Base-by-base conservation (phyloP, 441 rosid species). In the Mallotus repandus region DNA sequence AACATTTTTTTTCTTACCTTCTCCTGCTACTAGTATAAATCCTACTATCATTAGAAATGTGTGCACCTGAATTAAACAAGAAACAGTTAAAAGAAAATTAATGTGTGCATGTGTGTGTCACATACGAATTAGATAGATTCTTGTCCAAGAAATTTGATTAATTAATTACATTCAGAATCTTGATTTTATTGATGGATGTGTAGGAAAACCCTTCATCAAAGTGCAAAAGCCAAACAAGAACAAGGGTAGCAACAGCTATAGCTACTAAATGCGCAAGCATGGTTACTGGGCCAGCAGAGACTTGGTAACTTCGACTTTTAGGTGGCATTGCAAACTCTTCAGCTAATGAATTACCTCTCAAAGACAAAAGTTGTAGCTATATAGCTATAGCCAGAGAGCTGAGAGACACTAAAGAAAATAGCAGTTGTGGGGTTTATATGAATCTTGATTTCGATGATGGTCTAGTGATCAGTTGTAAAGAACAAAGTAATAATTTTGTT, bases 11-110 rank as follows among this genome's bases (percentile, higher is more conserved):
- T 22, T 29, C 29, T 63, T 67, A 85, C 92, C 90, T 85, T 88
- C 86, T 66, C 90, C 92, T 21, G 77, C 78, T 22, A 83, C 11
- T 68, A 88, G 80, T 58, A 86, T 77, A 21, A 88, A 81, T 38
- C 88, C 89, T 48, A 88, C 73, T n/a, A 79, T 75, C 92, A 86
- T 86, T n/a, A 86, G 74, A 55, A 89, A 74, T 35, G 81, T 71
- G 77, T 89, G 93, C 65, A 84, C 63, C 87, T 87, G 88, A 76
- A 64, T 41, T 22, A 32, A 14, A 4, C 8, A 11, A 35, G 4
- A 10, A 18, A 6, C 49, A 5, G 41, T 38, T 38, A 38, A 38
- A 38, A 38, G 41, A 38, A 38, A 4, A 38, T 29, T 29, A 29
- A 29, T 29, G 32, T 38, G 7, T 38, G 7, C 2, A 29, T 29